Base-by-base conservation (phyloP, 2,329 filamentous ascomycete genomes). In the Venturia aucupariae region DNA sequence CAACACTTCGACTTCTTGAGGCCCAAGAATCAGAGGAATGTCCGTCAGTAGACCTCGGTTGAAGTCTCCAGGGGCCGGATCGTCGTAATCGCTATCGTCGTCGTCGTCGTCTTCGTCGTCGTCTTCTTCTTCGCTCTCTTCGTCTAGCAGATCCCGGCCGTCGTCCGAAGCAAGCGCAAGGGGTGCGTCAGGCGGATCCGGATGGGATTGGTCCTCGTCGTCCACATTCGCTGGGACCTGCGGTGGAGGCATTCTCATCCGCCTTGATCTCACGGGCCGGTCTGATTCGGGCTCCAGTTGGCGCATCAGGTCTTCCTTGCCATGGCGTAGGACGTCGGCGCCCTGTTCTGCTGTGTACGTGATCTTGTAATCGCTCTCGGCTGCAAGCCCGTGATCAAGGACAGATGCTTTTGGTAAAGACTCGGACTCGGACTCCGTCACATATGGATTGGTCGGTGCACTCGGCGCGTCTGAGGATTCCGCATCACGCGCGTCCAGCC, bases 1-100 rank as follows among this genome's bases (percentile, higher is more conserved):
- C 63, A 97, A 79, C 6, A 94, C 92, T 75, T 97, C 93, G 63
- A 97, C 97, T 75, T 97, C 93, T 64, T 92, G 92, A 0, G 93
- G 93, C 54, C 95, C 92, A 38, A 97, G 81, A 44, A 97, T 96
- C 68, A 97, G 89, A 38, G 93, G 93, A 15, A 97, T 91, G 73
- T 97, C 93, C 0, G 93, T 97, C 64, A 97, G 79, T 17, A 97
- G 79, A 15, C 93, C 93, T 22, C 90, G 89, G 72, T 90, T 82
- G 27, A 90, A 88, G 3, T 90, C 90, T 19, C 79, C 80, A 17
- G 92, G 87, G 19, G 84, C 86, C 69, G 89, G 89, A 68, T 91
- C 88, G 68, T 91, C 88, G 70, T 92, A 88, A 66, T 92, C 89
- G 15, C 82, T 82, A 59, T 88, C 86, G 62, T 89, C 86, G n/a